Percentiles rank a stretch among this genome's conserved stretches.
Evolutionary conservation across 441 rosid species (phyloP).

Genomic region (Adansonia gregorii): DNA sequence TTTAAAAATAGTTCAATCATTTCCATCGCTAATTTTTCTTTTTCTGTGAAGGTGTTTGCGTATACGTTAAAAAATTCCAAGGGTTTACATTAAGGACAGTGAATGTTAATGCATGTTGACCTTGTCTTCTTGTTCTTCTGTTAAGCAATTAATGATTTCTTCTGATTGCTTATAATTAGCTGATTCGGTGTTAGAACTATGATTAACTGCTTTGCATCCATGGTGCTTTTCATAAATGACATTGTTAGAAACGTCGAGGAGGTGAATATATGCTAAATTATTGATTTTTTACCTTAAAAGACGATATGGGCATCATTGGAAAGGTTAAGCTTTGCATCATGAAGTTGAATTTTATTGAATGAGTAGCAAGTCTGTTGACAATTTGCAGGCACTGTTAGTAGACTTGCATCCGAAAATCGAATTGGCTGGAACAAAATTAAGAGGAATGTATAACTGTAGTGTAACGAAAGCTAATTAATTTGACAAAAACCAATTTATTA

Average conservation of each 20-base stretch:
- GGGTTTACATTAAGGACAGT: neutral
- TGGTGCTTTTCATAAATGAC: neutral
- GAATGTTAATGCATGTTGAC: neutral
- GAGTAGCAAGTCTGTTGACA: neutral
- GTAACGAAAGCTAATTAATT: neutral
- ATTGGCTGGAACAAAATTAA: neutral
- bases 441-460: neutral
- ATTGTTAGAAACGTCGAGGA: neutral
- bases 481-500: neutral
- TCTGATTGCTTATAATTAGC: slow-evolving; percentile 8
- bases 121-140: neutral
- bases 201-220: neutral
- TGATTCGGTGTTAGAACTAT: neutral
- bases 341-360: neutral
- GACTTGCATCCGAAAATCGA: neutral
- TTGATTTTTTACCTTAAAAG: neutral
- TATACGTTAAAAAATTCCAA: neutral
- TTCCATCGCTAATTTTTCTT: neutral
- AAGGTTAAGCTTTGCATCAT: slow-evolving; percentile 3
- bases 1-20: neutral
- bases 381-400: neutral
- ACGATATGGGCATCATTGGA: neutral
- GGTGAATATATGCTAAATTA: neutral
- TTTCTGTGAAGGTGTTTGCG: neutral
- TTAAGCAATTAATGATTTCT: neutral